phyloP scores from a whole-genome alignment of 805 yeast species.

The Kazachstania psychrophila region DNA sequence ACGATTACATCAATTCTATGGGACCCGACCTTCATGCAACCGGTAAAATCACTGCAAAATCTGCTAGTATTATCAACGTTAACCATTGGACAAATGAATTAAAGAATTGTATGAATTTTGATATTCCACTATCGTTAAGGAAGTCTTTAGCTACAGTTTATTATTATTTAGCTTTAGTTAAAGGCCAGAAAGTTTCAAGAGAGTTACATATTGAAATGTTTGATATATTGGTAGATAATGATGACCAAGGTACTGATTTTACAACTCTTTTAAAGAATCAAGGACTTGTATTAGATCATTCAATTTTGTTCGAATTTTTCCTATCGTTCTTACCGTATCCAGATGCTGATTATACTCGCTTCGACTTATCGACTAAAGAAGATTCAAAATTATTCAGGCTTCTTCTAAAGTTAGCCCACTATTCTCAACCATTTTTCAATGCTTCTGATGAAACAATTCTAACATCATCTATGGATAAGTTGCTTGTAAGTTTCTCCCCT shows the following conservation, averaged over 20 bases:
- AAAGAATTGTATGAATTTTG: conserved; percentile 62
- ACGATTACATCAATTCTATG: conserved; percentile 20
- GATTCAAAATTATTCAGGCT: conserved; percentile 43
- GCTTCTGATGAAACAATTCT: conserved; percentile 31
- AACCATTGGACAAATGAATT: conserved; percentile 85
- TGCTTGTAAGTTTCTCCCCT: conserved; percentile 45
- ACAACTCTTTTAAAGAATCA: conserved; percentile 22
- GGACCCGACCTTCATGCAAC: conserved; percentile 34
- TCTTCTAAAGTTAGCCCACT: conserved; percentile 43
- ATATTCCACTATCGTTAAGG: conserved; percentile 60
- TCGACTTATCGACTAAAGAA: conserved; percentile 22
- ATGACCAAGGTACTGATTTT: conserved; percentile 29
- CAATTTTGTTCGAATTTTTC: conserved; percentile 27
- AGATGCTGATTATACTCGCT: conserved; percentile 38
- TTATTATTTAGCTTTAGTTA: conserved; percentile 58
- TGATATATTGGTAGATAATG: conserved; percentile 40
- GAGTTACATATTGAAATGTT: conserved; percentile 55
- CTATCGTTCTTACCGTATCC: conserved; percentile 37
- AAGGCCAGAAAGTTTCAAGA: conserved; percentile 60
- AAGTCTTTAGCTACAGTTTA: conserved; percentile 57
- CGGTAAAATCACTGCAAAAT: conserved; percentile 52
- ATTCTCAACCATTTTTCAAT: conserved; percentile 48
- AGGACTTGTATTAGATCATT: conserved; percentile 32
- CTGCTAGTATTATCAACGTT: conserved; percentile 66
- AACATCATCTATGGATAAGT: conserved; percentile 41